Conservation (phyloP, 2,329 filamentous ascomycete species). For the Aschersonia sp. region DNA sequence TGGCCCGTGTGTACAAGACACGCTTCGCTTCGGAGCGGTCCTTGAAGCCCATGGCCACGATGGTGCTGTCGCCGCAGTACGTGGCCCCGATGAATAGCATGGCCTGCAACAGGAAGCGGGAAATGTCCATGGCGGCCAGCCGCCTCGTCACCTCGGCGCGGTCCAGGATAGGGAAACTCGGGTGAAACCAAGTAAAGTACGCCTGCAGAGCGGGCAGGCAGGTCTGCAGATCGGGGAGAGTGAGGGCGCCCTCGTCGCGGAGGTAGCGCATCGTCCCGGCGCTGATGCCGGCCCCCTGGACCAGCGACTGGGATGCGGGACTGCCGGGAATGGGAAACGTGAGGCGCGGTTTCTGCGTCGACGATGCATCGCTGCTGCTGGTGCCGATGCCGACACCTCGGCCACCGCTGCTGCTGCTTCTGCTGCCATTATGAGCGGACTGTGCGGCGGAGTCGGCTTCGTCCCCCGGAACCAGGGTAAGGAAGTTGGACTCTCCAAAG, state of each 20-base stretch:
- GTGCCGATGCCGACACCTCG: no score
- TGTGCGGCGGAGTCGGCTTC: constrained; percentile 2
- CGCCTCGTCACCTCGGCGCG: constrained; percentile 24
- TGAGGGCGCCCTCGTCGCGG: constrained; percentile 25
- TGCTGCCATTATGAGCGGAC: no score
- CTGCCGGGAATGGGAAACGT: constrained; percentile 16
- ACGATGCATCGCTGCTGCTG: not conserved
- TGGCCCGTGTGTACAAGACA: constrained; percentile 32
- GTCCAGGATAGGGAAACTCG: constrained; percentile 39
- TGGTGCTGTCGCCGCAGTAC: constrained; percentile 31
- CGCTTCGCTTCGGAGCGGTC: constrained; percentile 34
- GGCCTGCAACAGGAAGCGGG: constrained; percentile 33
- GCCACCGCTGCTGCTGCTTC: not conserved
- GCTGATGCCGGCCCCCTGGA: constrained; percentile 21
- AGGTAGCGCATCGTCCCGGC: constrained; percentile 33
- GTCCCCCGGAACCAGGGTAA: constrained; percentile 15
- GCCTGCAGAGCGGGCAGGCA: constrained; percentile 29
- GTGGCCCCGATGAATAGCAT: constrained; percentile 40
- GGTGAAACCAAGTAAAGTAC: constrained; percentile 42
- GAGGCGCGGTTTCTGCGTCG: constrained; percentile 10
- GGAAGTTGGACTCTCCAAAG: constrained; percentile 24
- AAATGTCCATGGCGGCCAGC: constrained; percentile 25
- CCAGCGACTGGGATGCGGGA: constrained; percentile 9
- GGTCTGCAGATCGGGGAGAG: constrained; percentile 26
- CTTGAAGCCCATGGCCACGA: constrained; percentile 28